Evolutionary conservation across 1,284 basidiomycete genomes (phyloP).

Genomic region (Cryptococcus deneoformans): DNA sequence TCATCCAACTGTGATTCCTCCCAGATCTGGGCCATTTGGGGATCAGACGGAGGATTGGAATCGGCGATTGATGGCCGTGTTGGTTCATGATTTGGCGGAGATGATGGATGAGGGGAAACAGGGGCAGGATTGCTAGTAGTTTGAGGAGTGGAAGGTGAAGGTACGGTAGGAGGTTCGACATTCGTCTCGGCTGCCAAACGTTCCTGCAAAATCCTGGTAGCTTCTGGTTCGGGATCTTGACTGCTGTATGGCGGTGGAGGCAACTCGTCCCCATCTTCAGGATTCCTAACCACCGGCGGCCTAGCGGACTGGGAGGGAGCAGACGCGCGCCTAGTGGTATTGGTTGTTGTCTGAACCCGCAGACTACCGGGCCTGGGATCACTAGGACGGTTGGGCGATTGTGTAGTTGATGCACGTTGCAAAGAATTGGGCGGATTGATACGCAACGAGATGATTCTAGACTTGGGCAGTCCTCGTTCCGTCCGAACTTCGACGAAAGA

Average conservation of each 20-base stretch:
- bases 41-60: conserved; percentile 17
- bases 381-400: background rate
- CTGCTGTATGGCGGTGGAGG: conserved; percentile 43
- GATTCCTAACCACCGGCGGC: background rate
- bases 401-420: background rate
- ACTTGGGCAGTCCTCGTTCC: conserved; percentile 18
- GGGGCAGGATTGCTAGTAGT: background rate
- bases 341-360: background rate
- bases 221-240: conserved; percentile 43
- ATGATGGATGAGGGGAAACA: background rate
- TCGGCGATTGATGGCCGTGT: background rate
- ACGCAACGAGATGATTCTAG: conserved; percentile 6
- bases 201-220: conserved; percentile 35
- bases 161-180: background rate
- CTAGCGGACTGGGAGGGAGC: background rate
- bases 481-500: conserved; percentile 21
- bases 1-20: conserved; percentile 45
- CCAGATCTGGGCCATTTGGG: conserved; percentile 29
- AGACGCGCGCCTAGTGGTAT: background rate
- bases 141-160: background rate
- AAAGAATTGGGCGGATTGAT: background rate
- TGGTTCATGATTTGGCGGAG: background rate
- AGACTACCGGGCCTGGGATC: background rate
- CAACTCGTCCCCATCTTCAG: conserved; percentile 24
- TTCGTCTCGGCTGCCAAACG: conserved; percentile 27